These are phyloP conservation scores for Samsoniella hepiali DNA, from an alignment of 2,329 filamentous ascomycete genomes.

Conservation along the genomic window DNA sequence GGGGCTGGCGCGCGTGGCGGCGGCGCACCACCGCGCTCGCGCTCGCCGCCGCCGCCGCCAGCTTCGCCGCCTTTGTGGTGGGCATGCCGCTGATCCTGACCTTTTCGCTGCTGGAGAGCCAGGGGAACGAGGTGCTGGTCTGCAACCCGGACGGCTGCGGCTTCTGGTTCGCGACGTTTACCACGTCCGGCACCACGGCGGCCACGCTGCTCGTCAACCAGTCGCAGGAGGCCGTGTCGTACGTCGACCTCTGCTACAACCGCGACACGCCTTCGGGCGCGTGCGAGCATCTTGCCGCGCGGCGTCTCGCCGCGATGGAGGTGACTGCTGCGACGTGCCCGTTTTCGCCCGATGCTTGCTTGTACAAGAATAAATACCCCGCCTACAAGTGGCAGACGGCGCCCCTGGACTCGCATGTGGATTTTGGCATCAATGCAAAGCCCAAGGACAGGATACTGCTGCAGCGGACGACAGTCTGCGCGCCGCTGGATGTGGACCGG, in stretches of 20 bases:
- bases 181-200: neutral
- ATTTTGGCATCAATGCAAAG: neutral
- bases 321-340: neutral
- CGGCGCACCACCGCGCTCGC: neutral
- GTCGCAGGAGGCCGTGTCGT: neutral
- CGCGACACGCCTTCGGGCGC: neutral
- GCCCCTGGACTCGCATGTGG: neutral
- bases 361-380: neutral
- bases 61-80: neutral
- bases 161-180: neutral
- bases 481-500: neutral
- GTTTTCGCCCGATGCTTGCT: neutral
- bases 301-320: neutral
- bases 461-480: neutral
- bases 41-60: neutral
- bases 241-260: constrained; percentile 11
- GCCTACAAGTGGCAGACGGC: neutral
- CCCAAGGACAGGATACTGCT: neutral
- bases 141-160: neutral
- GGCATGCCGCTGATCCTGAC: neutral
- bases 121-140: neutral
- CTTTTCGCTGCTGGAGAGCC: neutral
- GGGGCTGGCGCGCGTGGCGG: neutral
- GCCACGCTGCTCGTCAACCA: neutral
- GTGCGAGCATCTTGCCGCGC: neutral